A percentile compares a stretch with the other conserved stretches of the same genome.
Conservation (phyloP, 495 filamentous ascomycete species). For the Diplogelasinospora grovesii region DNA sequence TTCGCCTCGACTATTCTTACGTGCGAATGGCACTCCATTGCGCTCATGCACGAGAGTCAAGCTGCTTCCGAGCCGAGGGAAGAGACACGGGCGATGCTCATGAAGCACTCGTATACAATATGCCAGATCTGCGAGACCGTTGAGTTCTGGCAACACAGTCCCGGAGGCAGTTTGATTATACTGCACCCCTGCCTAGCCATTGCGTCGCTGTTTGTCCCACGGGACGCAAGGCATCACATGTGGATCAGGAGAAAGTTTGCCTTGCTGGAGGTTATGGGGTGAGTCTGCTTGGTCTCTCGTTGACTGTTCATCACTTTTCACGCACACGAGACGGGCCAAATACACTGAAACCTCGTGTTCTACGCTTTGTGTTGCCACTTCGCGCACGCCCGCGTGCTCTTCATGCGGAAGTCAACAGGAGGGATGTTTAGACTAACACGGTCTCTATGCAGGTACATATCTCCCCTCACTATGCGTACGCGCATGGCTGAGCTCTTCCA, state of each 20-base stretch:
- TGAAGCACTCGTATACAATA: conserved; percentile 56
- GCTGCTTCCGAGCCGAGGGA: conserved; percentile 46
- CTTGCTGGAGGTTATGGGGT: conserved; percentile 76
- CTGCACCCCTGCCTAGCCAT: conserved; percentile 74
- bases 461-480: conserved; percentile 63
- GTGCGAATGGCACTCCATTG: conserved; percentile 70
- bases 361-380: no score
- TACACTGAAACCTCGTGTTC: no score
- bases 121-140: conserved; percentile 75
- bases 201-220: conserved; percentile 68
- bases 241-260: conserved; percentile 81
- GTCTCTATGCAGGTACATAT: conserved; percentile 61
- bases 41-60: conserved; percentile 76
- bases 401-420: background rate
- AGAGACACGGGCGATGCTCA: conserved; percentile 48
- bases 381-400: no score
- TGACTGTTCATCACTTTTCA: background rate
- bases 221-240: conserved; percentile 63
- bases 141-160: conserved; percentile 62
- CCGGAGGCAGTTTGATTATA: conserved; percentile 59
- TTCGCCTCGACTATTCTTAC: conserved; percentile 66
- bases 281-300: conserved; percentile 29
- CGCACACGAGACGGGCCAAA: no score
- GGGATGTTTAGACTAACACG: conserved; percentile 11
- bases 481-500: conserved; percentile 68